Conservation (phyloP, 2,329 filamentous ascomycete genomes). For the Colletotrichum phormii region DNA sequence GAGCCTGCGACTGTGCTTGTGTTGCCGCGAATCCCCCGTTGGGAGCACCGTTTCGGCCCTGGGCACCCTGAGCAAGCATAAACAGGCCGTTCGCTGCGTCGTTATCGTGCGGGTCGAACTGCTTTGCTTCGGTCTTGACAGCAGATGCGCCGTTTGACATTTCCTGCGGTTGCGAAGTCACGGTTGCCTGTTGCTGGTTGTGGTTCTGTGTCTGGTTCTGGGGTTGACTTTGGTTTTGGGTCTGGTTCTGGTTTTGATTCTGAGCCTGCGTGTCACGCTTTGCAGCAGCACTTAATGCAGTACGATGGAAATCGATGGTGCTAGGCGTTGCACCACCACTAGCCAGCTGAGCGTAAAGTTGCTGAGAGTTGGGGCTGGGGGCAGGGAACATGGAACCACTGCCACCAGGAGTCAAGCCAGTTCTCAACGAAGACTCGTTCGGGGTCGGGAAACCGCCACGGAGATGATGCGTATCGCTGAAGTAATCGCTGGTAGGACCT, state of each 20-base stretch:
- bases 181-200: conserved; percentile 41
- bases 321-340: conserved; percentile 88
- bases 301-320: conserved; percentile 94
- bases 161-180: conserved; percentile 41
- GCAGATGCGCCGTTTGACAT: conserved; percentile 51
- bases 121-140: conserved; percentile 62
- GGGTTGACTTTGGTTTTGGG: conserved; percentile 38
- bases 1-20: conserved; percentile 62
- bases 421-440: conserved; percentile 93
- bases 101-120: conserved; percentile 89
- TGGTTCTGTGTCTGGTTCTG: not conserved
- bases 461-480: conserved; percentile 81
- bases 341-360: conserved; percentile 80
- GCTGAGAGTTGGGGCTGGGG: conserved; percentile 85
- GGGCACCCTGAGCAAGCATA: conserved; percentile 86
- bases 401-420: conserved; percentile 92
- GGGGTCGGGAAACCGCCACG: conserved; percentile 91
- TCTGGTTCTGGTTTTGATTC: conserved; percentile 52
- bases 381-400: conserved; percentile 98
- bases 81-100: conserved; percentile 96
- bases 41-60: conserved; percentile 73
- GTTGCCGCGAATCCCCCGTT: conserved; percentile 61
- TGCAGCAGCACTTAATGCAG: conserved; percentile 83
- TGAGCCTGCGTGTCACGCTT: conserved; percentile 65
- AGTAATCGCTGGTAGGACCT: conserved; percentile 88